These are phyloP conservation scores for Dittrichia graveolens DNA, from an alignment of 129 eudicot species.

Conservation along the genomic window DNA sequence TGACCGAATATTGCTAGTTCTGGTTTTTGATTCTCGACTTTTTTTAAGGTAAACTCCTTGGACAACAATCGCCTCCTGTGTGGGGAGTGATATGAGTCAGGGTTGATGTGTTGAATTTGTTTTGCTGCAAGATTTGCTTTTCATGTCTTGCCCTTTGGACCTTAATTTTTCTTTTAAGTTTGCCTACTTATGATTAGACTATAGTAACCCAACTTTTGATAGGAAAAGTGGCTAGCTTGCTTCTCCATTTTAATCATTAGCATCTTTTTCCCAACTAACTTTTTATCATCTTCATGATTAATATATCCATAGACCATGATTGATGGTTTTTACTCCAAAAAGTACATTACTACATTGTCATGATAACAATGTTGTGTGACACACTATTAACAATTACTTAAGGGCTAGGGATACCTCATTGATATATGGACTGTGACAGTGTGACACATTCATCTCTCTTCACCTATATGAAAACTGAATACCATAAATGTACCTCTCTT, in stretches of 20 bases:
- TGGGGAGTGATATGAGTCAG: not conserved
- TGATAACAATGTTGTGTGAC: constrained; percentile 9
- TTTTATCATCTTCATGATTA: not conserved
- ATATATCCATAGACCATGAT: constrained; percentile 5
- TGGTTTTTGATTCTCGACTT: not conserved
- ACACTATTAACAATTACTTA: not conserved
- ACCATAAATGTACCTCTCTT: no score
- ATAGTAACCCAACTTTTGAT: not conserved
- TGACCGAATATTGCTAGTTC: not conserved
- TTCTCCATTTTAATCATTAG: not conserved
- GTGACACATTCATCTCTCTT: not conserved
- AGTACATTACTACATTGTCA: not conserved
- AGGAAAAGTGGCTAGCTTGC: not conserved
- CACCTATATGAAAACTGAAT: not conserved
- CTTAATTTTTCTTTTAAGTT: not conserved
- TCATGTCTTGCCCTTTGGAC: not conserved
- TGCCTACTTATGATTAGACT: not conserved
- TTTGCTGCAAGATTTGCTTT: not conserved
- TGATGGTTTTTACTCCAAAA: not conserved
- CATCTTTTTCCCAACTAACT: not conserved
- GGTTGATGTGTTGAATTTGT: not conserved
- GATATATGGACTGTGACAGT: not conserved
- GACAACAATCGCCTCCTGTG: not conserved
- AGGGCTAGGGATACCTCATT: not conserved
- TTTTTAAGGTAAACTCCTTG: not conserved